Percentiles rank a stretch among this genome's conserved stretches.
Conservation (phyloP, 495 filamentous ascomycete species). For the Recurvomyces mirabilis region DNA sequence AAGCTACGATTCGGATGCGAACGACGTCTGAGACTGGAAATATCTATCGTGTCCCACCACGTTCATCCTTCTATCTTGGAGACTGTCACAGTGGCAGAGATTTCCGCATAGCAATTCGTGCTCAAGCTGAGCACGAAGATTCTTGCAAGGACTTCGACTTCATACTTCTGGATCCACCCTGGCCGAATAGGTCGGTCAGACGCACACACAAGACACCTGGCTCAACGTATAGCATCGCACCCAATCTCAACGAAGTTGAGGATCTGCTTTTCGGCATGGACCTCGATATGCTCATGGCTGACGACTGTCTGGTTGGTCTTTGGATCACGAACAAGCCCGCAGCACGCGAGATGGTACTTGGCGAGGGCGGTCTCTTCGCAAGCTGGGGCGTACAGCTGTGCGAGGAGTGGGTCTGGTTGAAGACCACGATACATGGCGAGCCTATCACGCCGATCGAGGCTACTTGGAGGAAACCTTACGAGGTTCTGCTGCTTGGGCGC, state of each 20-base stretch:
- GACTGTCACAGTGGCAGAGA: constrained; percentile 19
- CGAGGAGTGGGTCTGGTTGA: constrained; percentile 91
- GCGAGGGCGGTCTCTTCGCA: constrained; percentile 42
- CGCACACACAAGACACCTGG: constrained; percentile 42
- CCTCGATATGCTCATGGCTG: constrained; percentile 43
- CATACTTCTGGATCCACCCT: constrained; percentile 83
- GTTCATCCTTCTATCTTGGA: constrained; percentile 40
- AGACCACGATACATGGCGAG: constrained; percentile 60
- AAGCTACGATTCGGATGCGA: background rate
- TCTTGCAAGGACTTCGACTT: constrained; percentile 52
- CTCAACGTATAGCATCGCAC: constrained; percentile 45
- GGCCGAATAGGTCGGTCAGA: constrained; percentile 79
- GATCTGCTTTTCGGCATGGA: constrained; percentile 42
- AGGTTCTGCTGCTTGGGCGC: constrained; percentile 63
- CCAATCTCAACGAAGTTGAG: constrained; percentile 27
- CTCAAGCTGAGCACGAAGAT: constrained; percentile 18
- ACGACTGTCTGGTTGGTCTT: constrained; percentile 52
- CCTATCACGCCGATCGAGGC: constrained; percentile 58
- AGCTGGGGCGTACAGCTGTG: constrained; percentile 51
- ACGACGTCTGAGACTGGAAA: background rate
- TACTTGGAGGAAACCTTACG: constrained; percentile 74
- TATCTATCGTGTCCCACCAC: constrained; percentile 41
- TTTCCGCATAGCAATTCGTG: constrained; percentile 24
- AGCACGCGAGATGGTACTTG: constrained; percentile 47
- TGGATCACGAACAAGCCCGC: constrained; percentile 81